phyloP scores from a whole-genome alignment of 1,284 basidiomycete genomes.

The Cryptococcus sp. region DNA sequence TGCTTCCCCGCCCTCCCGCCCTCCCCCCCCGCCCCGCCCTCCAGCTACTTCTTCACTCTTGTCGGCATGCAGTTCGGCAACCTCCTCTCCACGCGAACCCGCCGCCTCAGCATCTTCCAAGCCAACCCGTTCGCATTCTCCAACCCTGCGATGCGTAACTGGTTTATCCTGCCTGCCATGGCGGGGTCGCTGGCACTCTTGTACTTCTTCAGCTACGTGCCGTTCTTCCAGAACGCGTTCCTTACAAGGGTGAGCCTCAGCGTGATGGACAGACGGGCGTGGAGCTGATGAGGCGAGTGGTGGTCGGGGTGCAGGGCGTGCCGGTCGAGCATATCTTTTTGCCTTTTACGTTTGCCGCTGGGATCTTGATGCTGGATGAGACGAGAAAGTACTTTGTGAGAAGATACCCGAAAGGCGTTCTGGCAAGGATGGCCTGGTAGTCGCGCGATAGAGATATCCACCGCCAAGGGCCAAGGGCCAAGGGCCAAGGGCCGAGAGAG shows the following conservation, averaged over 20 bases:
- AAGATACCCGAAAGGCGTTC: conserved; percentile 42
- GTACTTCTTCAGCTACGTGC: conserved; percentile 59
- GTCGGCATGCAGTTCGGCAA: conserved; percentile 68
- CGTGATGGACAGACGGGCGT: not conserved
- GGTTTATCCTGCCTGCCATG: conserved; percentile 56
- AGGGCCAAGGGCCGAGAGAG: too few relatives aligned
- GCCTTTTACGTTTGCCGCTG: conserved; percentile 51
- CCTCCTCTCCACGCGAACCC: conserved; percentile 55
- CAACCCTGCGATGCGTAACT: conserved; percentile 39
- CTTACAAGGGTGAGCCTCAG: conserved; percentile 51
- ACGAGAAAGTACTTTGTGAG: conserved; percentile 49
- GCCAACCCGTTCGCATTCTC: conserved; percentile 51
- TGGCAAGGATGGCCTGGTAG: conserved; percentile 52
- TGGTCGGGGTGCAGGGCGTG: conserved; percentile 48
- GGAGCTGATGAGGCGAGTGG: conserved; percentile 3
- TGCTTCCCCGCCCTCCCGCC: not conserved
- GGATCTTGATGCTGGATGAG: conserved; percentile 49
- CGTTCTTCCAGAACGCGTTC: conserved; percentile 59
- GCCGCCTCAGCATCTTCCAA: conserved; percentile 55
- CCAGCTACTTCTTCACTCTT: conserved; percentile 59
- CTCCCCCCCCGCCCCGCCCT: conserved; percentile 2
- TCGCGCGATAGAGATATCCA: too few relatives aligned
- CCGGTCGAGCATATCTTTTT: conserved; percentile 56
- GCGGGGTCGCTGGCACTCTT: conserved; percentile 52
- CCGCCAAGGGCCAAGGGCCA: too few relatives aligned